phyloP scores from a whole-genome alignment of 176 grass and related monocot species.

The Olyra latifolia region DNA sequence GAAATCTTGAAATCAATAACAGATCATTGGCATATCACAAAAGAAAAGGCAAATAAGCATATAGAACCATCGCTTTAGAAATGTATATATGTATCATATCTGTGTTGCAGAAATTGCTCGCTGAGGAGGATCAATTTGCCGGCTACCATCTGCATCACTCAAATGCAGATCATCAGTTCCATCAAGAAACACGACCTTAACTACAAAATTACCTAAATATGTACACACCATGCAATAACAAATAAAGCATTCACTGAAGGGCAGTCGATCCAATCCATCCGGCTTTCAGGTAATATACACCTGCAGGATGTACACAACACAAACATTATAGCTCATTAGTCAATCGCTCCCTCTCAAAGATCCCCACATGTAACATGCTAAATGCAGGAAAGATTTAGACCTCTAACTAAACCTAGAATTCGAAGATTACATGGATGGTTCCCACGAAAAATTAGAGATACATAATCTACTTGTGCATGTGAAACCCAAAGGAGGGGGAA shows the following conservation, averaged over 20 bases:
- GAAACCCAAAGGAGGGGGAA: not conserved
- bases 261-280: slow-evolving; percentile 30
- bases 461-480: not conserved
- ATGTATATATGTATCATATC: slow-evolving; percentile 26
- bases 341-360: not conserved
- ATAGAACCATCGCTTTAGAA: slow-evolving; percentile 16
- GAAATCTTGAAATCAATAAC: not conserved
- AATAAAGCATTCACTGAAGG: slow-evolving; percentile 46
- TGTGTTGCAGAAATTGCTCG: slow-evolving; percentile 32
- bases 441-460: not conserved
- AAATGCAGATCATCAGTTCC: slow-evolving; percentile 34
- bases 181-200: slow-evolving; percentile 40
- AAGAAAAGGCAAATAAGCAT: not conserved
- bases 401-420: slow-evolving; percentile 14
- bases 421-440: not conserved
- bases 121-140: slow-evolving; percentile 34
- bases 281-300: slow-evolving; percentile 48
- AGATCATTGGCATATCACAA: not conserved
- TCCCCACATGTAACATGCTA: not conserved
- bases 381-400: not conserved
- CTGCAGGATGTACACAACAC: slow-evolving; percentile 30
- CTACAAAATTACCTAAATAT: slow-evolving; percentile 58
- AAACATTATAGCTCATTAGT: not conserved
- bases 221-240: slow-evolving; percentile 63
- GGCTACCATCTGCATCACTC: slow-evolving; percentile 19